phyloP scores from a whole-genome alignment of 768 basidiomycete genomes.

The Pleurotus ostreatus region DNA sequence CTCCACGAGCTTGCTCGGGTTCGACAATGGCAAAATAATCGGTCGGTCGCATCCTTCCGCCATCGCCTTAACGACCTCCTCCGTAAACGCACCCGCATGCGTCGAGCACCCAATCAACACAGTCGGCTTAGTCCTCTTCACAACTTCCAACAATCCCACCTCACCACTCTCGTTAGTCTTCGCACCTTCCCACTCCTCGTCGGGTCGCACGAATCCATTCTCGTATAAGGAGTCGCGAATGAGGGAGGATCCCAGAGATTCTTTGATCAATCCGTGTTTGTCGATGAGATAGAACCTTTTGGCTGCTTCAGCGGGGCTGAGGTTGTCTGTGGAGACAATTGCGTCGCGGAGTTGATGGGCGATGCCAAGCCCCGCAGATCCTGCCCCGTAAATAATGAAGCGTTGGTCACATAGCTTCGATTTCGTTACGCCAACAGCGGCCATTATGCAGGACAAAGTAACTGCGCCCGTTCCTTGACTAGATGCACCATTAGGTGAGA shows the following conservation, averaged over 20 bases:
- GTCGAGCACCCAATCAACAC: slow-evolving; percentile 86
- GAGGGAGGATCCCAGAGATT: slow-evolving; percentile 36
- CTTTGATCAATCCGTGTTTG: slow-evolving; percentile 56
- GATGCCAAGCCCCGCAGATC: slow-evolving; percentile 81
- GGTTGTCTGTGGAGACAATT: slow-evolving; percentile 51
- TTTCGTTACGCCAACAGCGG: slow-evolving; percentile 65
- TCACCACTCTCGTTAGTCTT: slow-evolving; percentile 32
- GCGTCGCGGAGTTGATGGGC: slow-evolving; percentile 74
- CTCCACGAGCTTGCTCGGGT: slow-evolving; percentile 77
- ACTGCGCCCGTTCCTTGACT: slow-evolving; percentile 80
- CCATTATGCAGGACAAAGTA: slow-evolving; percentile 63
- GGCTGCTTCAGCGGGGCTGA: slow-evolving; percentile 56
- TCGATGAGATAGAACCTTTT: slow-evolving; percentile 72
- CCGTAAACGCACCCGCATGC: slow-evolving; percentile 69
- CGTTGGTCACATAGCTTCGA: slow-evolving; percentile 67
- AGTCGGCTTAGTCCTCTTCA: slow-evolving; percentile 72
- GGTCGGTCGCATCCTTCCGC: slow-evolving; percentile 65
- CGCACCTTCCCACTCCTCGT: slow-evolving; percentile 50
- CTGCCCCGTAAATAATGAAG: slow-evolving; percentile 76
- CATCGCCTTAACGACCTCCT: slow-evolving; percentile 70
- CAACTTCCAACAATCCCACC: slow-evolving; percentile 60
- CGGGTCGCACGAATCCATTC: slow-evolving; percentile 44
- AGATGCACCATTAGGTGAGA: neutral
- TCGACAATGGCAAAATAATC: slow-evolving; percentile 81
- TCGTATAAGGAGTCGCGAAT: slow-evolving; percentile 44